Evolutionary conservation across 1,139 yeast species (phyloP), one percentile per base, ranked within the genome.

Genomic region (Yamadazyma sp.): DNA sequence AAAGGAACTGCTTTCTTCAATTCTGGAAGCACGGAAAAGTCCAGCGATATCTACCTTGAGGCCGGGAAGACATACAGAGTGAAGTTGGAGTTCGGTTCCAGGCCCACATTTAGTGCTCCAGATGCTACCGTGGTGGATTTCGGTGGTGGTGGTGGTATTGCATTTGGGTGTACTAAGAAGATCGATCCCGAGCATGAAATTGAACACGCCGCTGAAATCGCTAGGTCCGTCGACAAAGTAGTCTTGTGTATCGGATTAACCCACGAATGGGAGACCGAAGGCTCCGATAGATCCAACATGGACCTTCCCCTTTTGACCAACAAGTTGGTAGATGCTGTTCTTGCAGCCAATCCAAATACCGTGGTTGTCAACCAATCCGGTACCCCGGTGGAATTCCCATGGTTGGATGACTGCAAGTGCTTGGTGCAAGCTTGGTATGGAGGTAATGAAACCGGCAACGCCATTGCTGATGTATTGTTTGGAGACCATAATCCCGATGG

Each of bases 291-390:
- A 41, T 51, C 57, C 17, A 45, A 57, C 42, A 58, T 61, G 64
- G 53, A 48, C 6, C 45, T 77, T 17, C 84, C 84, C 33, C 73
- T 74, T 17, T 51, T 59, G 38, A 73, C 77, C 30, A 69, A 77
- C 46, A 64, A 68, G 26, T 62, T 80, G 40, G 68, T 79, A n/a
- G 55, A 51, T 20, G 75, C 67, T 12, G 71, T 80, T 14, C 43
- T 70, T 17, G 61, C 58, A 26, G 83, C 66, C 29, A 78, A 78
- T 49, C 70, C 74, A 28, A 75, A 77, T 51, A 66, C 76, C 3
- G 71, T 77, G 9, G 60, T 79, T 36, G 82, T 79, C 18, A 73
- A 77, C 55, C 83, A 79, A 56, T 69, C 81, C 2, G 85, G 86
- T 41, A 71, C 82, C 9, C 85, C 86, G 1, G 83, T 79, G 24